Base-by-base conservation (phyloP, 2,329 filamentous ascomycete genomes). In the Penicillium corylophilum region DNA sequence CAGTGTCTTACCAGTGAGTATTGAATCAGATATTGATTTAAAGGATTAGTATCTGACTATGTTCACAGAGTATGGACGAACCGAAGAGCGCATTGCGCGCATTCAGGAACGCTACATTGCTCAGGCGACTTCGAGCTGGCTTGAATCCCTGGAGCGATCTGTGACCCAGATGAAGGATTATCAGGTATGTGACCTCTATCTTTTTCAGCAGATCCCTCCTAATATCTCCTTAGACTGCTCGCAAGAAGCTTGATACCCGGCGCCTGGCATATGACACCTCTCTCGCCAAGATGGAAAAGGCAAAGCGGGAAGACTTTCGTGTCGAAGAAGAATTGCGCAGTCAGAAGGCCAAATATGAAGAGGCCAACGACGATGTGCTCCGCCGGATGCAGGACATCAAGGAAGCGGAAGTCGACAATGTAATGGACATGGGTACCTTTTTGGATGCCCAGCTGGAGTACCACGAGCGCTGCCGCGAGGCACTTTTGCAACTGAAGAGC, bases 101-200 rank as follows among this genome's bases (percentile, higher is more conserved):
- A 82, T 90, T 50, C 93, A 97, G 72, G 93, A 96, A 69, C 84
- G 80, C 22, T 96, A 93, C 66, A 84, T 90, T 41, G 80, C 83
- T 29, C 83, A 89, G 64, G 87, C 90, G 56, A 95, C 88, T 15
- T 82, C 84, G 29, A 88, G 83, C 69, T 96, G 93, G 93, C 79
- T 95, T 51, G 91, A 96, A 70, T 91, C 89, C n/a, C 78, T 96
- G 20, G 93, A 97, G 71, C 81, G 91, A 60, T 95, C 88, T 23
- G 74, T 96, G 46, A 86, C 90, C 31, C 94, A 96, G 81, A 93
- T 97, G 90, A 96, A 95, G 71, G 94, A 97, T 68, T 97, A 96
- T 65, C 91, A 96, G 81, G 89, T 93, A 79, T 48, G 81, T 23
- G 36, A 53, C 65, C 54, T 5, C 2, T 41, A 13, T 2, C 16